Percentiles rank a stretch among this genome's conserved stretches.
Conservation (phyloP, 306 rosid species). For the Arachis stenosperma region DNA sequence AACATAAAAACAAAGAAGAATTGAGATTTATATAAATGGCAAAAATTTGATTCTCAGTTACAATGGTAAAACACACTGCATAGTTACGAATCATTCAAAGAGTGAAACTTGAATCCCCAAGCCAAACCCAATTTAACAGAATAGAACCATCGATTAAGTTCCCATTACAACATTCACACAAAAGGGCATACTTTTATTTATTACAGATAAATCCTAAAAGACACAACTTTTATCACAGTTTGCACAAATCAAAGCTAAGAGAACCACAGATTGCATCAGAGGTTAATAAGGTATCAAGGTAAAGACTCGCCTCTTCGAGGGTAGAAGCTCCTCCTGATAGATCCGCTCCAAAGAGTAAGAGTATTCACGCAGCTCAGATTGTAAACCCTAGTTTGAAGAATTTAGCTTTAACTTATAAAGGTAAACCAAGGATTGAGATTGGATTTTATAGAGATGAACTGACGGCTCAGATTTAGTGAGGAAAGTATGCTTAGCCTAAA, state of each 20-base stretch:
- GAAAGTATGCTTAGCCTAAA: not conserved
- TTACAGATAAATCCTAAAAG: constrained; percentile 14
- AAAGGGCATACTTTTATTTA: not conserved
- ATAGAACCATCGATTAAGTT: constrained; percentile 2
- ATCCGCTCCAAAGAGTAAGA: constrained; percentile 19
- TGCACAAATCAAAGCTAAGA: not conserved
- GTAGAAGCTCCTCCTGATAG: constrained; percentile 7
- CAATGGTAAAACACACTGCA: too few relatives aligned
- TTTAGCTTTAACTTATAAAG: constrained; percentile 1
- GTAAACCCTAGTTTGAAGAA: constrained; percentile 29
- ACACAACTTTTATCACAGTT: not conserved
- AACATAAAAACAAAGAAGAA: too few relatives aligned
- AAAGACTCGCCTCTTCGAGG: constrained; percentile 32
- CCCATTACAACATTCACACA: not conserved
- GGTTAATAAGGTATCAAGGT: not conserved
- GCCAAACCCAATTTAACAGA: not conserved
- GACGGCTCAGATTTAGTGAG: not conserved
- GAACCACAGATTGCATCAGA: not conserved
- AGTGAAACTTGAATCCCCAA: too few relatives aligned
- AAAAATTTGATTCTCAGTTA: too few relatives aligned
- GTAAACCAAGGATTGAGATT: constrained; percentile 26
- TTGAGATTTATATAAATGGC: too few relatives aligned
- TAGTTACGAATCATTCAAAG: too few relatives aligned
- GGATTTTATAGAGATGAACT: not conserved
- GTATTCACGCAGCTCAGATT: not conserved